phyloP scores from a whole-genome alignment of 2,329 filamentous ascomycete genomes.

The Aspergillus proliferans region DNA sequence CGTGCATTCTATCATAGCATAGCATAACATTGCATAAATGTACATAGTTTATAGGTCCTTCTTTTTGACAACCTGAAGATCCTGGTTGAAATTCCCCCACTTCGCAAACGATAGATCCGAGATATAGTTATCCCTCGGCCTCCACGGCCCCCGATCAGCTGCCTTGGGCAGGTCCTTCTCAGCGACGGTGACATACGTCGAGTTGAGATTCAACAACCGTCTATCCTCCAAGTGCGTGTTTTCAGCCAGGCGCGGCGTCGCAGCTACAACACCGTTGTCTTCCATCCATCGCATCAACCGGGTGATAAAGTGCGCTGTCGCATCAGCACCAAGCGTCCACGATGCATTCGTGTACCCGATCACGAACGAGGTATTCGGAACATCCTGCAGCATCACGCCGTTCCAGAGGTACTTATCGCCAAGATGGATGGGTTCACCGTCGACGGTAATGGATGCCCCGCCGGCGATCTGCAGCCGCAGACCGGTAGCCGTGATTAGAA shows the following conservation, averaged over 20 bases:
- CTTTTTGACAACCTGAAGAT: conserved; percentile 20
- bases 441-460: conserved; percentile 29
- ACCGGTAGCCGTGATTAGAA: conserved; percentile 42
- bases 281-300: conserved; percentile 31
- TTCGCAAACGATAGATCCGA: conserved; percentile 35
- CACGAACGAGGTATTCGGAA: conserved; percentile 38
- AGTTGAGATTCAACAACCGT: conserved; percentile 32
- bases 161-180: conserved; percentile 30
- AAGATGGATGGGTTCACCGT: conserved; percentile 29
- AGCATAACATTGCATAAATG: not conserved
- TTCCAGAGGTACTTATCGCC: conserved; percentile 38
- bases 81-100: conserved; percentile 29
- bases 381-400: conserved; percentile 39
- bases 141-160: conserved; percentile 36
- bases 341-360: conserved; percentile 41
- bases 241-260: conserved; percentile 21
- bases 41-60: not conserved
- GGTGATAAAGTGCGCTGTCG: conserved; percentile 34
- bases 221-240: conserved; percentile 18
- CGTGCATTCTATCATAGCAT: not conserved
- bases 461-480: conserved; percentile 37
- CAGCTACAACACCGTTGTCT: conserved; percentile 18
- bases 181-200: conserved; percentile 36
- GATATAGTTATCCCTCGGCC: conserved; percentile 32
- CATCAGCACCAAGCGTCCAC: conserved; percentile 42